Evolutionary conservation across 2,329 filamentous ascomycete genomes (phyloP).

Genomic region (Fusarium odoratissimum): DNA sequence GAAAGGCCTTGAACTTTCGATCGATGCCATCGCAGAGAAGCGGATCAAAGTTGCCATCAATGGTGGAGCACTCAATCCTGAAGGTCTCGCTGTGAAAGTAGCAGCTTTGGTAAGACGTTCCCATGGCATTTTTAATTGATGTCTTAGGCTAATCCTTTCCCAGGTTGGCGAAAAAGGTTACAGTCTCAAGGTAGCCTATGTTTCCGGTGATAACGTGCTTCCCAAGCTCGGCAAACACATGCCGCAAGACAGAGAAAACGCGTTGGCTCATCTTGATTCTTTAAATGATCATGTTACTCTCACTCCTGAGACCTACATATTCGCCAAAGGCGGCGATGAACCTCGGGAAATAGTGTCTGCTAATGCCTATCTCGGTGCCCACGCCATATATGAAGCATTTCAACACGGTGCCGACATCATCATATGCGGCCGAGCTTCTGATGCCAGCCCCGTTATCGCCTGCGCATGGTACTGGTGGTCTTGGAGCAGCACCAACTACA

Average conservation of each 20-base stretch:
- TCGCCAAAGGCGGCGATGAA: background rate
- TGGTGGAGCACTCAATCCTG: background rate
- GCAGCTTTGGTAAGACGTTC: background rate
- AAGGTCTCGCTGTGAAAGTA: background rate
- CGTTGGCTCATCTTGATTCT: background rate
- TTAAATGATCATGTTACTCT: background rate
- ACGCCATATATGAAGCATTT: background rate
- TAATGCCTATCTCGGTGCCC: background rate
- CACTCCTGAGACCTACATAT: background rate
- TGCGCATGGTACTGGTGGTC: conserved; percentile 2
- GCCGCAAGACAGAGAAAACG: background rate
- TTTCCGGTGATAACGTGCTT: background rate
- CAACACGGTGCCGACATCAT: background rate
- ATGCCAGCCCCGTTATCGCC: background rate
- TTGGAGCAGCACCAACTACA: background rate
- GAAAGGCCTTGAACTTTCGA: background rate
- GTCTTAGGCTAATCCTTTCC: fast-evolving
- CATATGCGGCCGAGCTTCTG: background rate
- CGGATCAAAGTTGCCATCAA: background rate
- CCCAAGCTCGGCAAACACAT: background rate
- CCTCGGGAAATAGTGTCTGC: background rate
- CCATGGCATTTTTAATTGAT: fast-evolving
- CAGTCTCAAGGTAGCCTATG: background rate
- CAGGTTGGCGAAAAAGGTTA: background rate
- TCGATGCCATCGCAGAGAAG: background rate